phyloP scores from a whole-genome alignment of 768 basidiomycete genomes.

The Leccinum incarnatum region DNA sequence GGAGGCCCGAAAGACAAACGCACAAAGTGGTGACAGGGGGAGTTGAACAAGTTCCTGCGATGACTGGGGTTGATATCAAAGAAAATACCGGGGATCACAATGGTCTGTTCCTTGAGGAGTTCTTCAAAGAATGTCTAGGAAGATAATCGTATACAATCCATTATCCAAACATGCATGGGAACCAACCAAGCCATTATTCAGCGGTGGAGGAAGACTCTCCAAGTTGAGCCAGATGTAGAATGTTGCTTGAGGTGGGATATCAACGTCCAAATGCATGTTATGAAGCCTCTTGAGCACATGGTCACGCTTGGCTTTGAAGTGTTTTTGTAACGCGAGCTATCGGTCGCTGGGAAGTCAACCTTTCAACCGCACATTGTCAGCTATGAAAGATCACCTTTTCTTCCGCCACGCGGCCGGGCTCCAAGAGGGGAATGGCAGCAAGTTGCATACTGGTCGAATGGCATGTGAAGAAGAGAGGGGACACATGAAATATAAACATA shows the following conservation, averaged over 20 bases:
- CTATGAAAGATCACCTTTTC: constrained; percentile 55
- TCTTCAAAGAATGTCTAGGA: constrained; percentile 89
- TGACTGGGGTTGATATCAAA: constrained; percentile 79
- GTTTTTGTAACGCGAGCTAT: constrained; percentile 77
- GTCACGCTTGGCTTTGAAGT: constrained; percentile 90
- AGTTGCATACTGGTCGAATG: constrained; percentile 63
- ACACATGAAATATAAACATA: constrained; percentile 36
- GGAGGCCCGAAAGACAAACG: constrained; percentile 86
- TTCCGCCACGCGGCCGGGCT: constrained; percentile 59
- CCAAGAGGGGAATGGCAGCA: constrained; percentile 81
- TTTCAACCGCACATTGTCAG: neutral
- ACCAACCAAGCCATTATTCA: constrained; percentile 83
- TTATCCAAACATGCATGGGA: neutral
- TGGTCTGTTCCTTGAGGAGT: constrained; percentile 84
- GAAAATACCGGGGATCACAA: constrained; percentile 89
- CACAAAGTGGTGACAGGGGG: constrained; percentile 88
- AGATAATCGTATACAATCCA: neutral
- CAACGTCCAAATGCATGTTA: constrained; percentile 73
- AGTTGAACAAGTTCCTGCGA: constrained; percentile 85
- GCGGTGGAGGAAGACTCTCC: constrained; percentile 69
- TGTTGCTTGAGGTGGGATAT: constrained; percentile 73
- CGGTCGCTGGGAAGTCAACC: neutral
- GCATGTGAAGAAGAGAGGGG: neutral
- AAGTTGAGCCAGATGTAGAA: constrained; percentile 97
- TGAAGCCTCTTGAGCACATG: constrained; percentile 82